phyloP scores from a whole-genome alignment of 2,329 filamentous ascomycete species.

The Fusarium liriodendri region DNA sequence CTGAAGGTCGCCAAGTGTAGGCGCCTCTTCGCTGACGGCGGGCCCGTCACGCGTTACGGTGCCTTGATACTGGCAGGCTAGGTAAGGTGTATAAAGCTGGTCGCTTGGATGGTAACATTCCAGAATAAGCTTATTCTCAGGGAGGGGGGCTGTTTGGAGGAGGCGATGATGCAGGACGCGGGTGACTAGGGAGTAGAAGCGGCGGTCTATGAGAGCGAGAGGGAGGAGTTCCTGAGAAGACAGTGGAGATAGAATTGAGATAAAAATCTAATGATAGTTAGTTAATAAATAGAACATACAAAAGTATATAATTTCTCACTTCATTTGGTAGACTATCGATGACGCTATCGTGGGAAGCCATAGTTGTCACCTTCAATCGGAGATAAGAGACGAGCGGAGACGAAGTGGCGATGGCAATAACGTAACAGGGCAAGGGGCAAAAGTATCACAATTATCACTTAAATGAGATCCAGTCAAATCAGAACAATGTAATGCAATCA shows the following conservation, averaged over 20 bases:
- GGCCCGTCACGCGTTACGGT: slow-evolving; percentile 54
- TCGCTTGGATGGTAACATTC: slow-evolving; percentile 82
- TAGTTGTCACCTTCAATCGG: background rate
- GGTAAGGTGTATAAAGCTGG: slow-evolving; percentile 74
- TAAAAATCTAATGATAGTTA: slow-evolving; percentile 20
- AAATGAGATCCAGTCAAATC: background rate
- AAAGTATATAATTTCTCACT: background rate
- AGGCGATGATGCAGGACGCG: slow-evolving; percentile 75
- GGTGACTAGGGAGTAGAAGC: slow-evolving; percentile 71
- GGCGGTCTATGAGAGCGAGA: slow-evolving; percentile 68
- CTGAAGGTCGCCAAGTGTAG: slow-evolving; percentile 55
- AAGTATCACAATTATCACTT: background rate
- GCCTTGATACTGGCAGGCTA: slow-evolving; percentile 73
- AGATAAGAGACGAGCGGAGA: background rate
- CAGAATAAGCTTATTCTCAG: slow-evolving; percentile 72
- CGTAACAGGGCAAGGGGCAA: background rate
- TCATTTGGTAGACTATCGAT: slow-evolving; percentile 34
- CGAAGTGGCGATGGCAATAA: background rate
- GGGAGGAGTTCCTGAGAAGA: slow-evolving; percentile 64
- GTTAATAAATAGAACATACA: background rate
- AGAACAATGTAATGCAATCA: background rate
- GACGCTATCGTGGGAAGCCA: slow-evolving; percentile 16
- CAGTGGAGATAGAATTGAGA: slow-evolving; percentile 54
- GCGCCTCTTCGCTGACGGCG: slow-evolving; percentile 9
- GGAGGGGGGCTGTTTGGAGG: slow-evolving; percentile 48